These are phyloP conservation scores for Trametes polyzona DNA, from an alignment of 1,284 basidiomycete genomes.

Conservation along the genomic window DNA sequence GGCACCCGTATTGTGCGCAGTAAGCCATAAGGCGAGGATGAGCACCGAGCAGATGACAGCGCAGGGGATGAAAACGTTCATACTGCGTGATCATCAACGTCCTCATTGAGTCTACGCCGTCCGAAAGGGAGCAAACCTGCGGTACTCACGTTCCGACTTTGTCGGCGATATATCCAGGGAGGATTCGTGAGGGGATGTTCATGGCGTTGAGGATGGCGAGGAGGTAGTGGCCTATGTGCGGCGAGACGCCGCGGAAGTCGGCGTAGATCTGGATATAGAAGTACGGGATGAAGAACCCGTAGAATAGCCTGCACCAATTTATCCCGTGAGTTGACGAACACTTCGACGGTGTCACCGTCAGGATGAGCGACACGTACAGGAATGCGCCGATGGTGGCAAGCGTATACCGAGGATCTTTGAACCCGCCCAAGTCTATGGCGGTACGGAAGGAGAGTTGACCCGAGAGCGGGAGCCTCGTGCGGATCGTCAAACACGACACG, in stretches of 20 bases:
- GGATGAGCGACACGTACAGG: constrained; percentile 30
- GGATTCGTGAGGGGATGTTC: constrained; percentile 57
- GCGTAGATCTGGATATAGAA: constrained; percentile 65
- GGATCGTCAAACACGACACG: constrained; percentile 34
- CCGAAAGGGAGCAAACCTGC: not conserved
- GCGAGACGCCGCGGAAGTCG: constrained; percentile 38
- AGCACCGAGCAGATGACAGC: constrained; percentile 58
- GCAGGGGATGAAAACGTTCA: constrained; percentile 60
- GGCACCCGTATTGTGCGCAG: constrained; percentile 41
- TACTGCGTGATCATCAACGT: constrained; percentile 33
- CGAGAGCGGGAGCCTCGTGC: constrained; percentile 33
- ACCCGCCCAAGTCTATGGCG: constrained; percentile 37
- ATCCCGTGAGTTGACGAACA: not conserved
- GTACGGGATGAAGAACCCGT: constrained; percentile 63
- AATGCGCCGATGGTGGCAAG: constrained; percentile 35
- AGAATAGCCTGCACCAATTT: constrained; percentile 28
- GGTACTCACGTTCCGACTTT: constrained; percentile 46
- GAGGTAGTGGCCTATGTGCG: constrained; percentile 48
- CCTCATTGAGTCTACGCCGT: too few relatives aligned
- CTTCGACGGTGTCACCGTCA: not conserved
- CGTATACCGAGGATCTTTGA: constrained; percentile 36
- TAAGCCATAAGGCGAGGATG: constrained; percentile 58
- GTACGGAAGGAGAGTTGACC: constrained; percentile 25
- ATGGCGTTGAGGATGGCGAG: constrained; percentile 67
- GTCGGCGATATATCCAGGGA: constrained; percentile 64